Conservation (phyloP, 441 rosid genomes). For the Mallotus repandus region DNA sequence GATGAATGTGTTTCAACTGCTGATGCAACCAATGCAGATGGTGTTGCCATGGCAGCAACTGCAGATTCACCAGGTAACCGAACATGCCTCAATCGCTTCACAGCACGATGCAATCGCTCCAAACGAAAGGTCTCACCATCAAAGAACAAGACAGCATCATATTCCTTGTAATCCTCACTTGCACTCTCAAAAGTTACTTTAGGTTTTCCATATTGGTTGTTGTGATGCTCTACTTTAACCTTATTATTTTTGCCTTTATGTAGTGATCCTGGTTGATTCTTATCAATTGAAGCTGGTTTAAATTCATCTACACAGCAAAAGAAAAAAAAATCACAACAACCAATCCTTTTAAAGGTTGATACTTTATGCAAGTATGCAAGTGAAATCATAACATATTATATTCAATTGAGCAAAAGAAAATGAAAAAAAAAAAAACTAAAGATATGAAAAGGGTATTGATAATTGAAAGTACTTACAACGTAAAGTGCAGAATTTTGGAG, state of each 20-base stretch:
- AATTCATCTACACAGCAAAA: slow-evolving; percentile 52
- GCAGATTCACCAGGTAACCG: slow-evolving; percentile 68
- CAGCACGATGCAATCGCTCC: slow-evolving; percentile 74
- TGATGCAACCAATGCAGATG: slow-evolving; percentile 33
- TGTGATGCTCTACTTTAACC: slow-evolving; percentile 75
- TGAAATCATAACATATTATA: not conserved
- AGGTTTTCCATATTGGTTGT: slow-evolving; percentile 68
- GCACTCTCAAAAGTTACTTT: slow-evolving; percentile 72
- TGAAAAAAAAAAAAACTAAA: slow-evolving; percentile 36
- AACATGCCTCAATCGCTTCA: slow-evolving; percentile 56
- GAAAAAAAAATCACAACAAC: not conserved
- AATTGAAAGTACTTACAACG: slow-evolving; percentile 45
- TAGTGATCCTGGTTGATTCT: slow-evolving; percentile 56
- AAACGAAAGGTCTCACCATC: slow-evolving; percentile 66
- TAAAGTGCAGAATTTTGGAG: slow-evolving; percentile 58
- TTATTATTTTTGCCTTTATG: slow-evolving; percentile 65
- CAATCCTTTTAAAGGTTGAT: too few relatives aligned
- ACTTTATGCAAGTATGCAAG: not conserved
- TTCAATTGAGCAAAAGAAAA: slow-evolving; percentile 24
- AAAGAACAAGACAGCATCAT: slow-evolving; percentile 71
- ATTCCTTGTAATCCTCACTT: slow-evolving; percentile 72
- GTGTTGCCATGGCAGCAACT: slow-evolving; percentile 26
- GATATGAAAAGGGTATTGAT: not conserved
- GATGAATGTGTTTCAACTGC: slow-evolving; percentile 43
- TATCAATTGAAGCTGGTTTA: slow-evolving; percentile 83